Percentiles rank a stretch among this genome's conserved stretches.
Conservation (phyloP, 441 rosid species). For the Arabidopsis lyrata region DNA sequence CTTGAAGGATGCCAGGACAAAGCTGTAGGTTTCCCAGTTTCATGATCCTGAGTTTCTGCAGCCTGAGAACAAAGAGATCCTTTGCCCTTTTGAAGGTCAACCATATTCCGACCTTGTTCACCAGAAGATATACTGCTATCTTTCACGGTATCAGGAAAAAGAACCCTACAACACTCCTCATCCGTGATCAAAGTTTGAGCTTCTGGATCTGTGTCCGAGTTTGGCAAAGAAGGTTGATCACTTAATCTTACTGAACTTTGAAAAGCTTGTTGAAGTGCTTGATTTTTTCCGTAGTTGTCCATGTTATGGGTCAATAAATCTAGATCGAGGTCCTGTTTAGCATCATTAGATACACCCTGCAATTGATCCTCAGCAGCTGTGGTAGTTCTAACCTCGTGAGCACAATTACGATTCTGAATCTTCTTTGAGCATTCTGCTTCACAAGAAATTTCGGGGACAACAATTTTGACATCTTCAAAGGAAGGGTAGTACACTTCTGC, state of each 20-base stretch:
- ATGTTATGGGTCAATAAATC: constrained; percentile 55
- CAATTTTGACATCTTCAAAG: constrained; percentile 56
- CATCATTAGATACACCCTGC: constrained; percentile 54
- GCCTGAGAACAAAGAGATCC: constrained; percentile 50
- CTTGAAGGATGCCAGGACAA: constrained; percentile 54
- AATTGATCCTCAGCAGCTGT: constrained; percentile 56
- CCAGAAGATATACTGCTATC: constrained; percentile 53
- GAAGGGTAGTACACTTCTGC: constrained; percentile 68
- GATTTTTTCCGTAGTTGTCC: constrained; percentile 54
- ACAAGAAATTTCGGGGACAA: constrained; percentile 66
- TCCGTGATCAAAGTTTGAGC: constrained; percentile 74
- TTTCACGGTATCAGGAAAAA: constrained; percentile 66
- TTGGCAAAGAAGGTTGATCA: constrained; percentile 54
- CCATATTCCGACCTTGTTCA: constrained; percentile 50
- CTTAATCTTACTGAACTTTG: constrained; percentile 55
- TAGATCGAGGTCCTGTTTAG: constrained; percentile 57
- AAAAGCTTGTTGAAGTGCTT: constrained; percentile 54
- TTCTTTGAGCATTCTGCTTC: constrained; percentile 62
- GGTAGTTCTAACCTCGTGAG: constrained; percentile 50
- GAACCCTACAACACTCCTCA: constrained; percentile 87
- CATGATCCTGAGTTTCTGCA: constrained; percentile 52
- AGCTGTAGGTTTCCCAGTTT: constrained; percentile 48
- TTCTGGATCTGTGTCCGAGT: constrained; percentile 49
- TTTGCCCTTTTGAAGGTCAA: constrained; percentile 50
- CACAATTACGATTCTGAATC: constrained; percentile 53